Base-by-base conservation (phyloP, 192 early-diverging fungal species). In the Coemansia sp. region DNA sequence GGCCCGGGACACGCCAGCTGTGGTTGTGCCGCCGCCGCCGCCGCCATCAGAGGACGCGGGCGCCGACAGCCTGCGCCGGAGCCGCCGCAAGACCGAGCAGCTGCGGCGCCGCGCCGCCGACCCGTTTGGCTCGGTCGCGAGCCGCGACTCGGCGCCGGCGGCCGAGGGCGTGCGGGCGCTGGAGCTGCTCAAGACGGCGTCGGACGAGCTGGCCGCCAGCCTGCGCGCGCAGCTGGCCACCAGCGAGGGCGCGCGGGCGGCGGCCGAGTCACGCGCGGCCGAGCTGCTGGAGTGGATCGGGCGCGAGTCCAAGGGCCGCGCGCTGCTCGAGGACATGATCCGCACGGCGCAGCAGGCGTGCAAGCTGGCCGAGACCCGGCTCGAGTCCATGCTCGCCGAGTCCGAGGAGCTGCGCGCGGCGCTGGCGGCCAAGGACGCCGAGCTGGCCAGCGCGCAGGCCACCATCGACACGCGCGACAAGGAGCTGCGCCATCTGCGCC, bases 221-320 rank as follows among this genome's bases (percentile, higher is more conserved):
- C 61, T 75, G 53, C 53, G 53, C 8, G 32, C 47, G 11, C 73
- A 66, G 62, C 55, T 76, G 43, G 29, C 26, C 4, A n/a, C 9
- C 6, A 8, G 12, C 15, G 67, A 70, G 49, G 40, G 28, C 2
- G 59, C 59, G 15, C 67, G 67, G 3, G 58, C 29, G 22, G 55
- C 66, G 11, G 73, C 73, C 19, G 73, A 76, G 52, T 35, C 55
- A 7, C 73, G 73, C 5, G 62, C 67, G 23, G 20, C 73, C 2
- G 73, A 76, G 56, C 73, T 76, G n/a, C 55, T 76, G 32, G 59
- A 49, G 11, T 76, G 73, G 73, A 76, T 76, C 27, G 67, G 73
- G 5, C 67, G 73, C n/a, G 73, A 76, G 63, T 76, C 73, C 50
- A 76, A 76, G 62, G 67, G 73, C 50, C 73, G 73, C 7, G 73